These are phyloP conservation scores for Ophiostoma angusticollis DNA, from an alignment of 2,329 filamentous ascomycete species.

Conservation along the genomic window DNA sequence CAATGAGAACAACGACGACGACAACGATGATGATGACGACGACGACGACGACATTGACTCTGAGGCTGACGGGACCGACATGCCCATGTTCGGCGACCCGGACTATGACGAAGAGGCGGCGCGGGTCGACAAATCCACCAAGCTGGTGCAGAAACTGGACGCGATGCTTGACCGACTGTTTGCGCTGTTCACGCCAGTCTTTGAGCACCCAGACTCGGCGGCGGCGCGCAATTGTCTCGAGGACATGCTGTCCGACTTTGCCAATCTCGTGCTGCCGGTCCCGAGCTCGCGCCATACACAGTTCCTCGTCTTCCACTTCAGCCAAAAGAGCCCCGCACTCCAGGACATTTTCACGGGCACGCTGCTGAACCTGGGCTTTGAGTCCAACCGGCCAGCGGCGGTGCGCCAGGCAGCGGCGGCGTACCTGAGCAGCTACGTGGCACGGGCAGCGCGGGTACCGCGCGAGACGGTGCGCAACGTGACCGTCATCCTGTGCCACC, in stretches of 20 bases:
- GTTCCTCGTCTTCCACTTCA: slow-evolving; percentile 92
- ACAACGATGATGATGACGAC: slow-evolving; percentile 1
- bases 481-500: slow-evolving; percentile 63
- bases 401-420: slow-evolving; percentile 75
- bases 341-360: slow-evolving; percentile 73
- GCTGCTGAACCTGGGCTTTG: slow-evolving; percentile 59
- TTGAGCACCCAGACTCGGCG: slow-evolving; percentile 54
- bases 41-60: slow-evolving; percentile 24
- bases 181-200: slow-evolving; percentile 62
- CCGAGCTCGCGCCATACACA: slow-evolving; percentile 89
- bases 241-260: slow-evolving; percentile 73
- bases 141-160: slow-evolving; percentile 84
- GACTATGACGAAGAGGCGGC: slow-evolving; percentile 50
- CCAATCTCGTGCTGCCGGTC: slow-evolving; percentile 76
- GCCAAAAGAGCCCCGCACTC: slow-evolving; percentile 65
- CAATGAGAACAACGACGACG: background rate
- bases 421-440: slow-evolving; percentile 89
- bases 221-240: slow-evolving; percentile 62
- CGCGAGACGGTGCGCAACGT: slow-evolving; percentile 66
- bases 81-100: slow-evolving; percentile 55
- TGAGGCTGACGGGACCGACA: slow-evolving; percentile 48
- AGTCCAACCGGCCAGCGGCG: slow-evolving; percentile 56
- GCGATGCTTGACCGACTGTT: slow-evolving; percentile 81
- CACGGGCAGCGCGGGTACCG: slow-evolving; percentile 72
- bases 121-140: slow-evolving; percentile 58